Conservation (phyloP, 139 green algal genomes). For the Chlamydomonas sp. region DNA sequence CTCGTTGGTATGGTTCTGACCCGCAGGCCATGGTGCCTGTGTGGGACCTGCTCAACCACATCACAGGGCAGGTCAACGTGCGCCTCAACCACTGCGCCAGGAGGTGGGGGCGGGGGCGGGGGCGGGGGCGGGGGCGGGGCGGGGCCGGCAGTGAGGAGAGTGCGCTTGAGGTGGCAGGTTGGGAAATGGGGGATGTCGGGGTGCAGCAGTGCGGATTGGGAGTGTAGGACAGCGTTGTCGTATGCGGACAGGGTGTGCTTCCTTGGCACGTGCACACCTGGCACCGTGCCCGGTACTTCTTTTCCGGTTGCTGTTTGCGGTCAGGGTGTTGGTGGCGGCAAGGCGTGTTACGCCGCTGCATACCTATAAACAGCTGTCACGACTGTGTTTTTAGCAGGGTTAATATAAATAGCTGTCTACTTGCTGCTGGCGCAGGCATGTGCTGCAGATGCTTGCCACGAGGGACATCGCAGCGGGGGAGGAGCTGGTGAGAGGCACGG, state of each 20-base stretch:
- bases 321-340: too few relatives aligned
- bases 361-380: background rate
- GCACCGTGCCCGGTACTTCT: too few relatives aligned
- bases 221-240: too few relatives aligned
- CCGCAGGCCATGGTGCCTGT: constrained; percentile 76
- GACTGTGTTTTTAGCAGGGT: background rate
- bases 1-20: background rate
- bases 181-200: background rate
- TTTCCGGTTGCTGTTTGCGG: too few relatives aligned
- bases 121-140: background rate
- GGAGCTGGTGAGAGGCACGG: constrained; percentile 74
- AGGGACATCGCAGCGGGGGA: constrained; percentile 59
- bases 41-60: constrained; percentile 81
- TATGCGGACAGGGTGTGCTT: too few relatives aligned
- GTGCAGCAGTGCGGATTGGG: background rate
- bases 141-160: background rate
- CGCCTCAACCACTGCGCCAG: constrained; percentile 65
- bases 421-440: constrained; percentile 1
- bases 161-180: too few relatives aligned
- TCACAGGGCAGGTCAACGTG: constrained; percentile 67
- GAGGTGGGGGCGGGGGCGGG: constrained; percentile 2
- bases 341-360: background rate
- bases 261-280: too few relatives aligned
- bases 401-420: background rate
- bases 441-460: constrained; percentile 81